Percentiles rank a stretch among this genome's conserved stretches.
Conservation (phyloP, 305 asterid species). For the Fraxinus greggii region DNA sequence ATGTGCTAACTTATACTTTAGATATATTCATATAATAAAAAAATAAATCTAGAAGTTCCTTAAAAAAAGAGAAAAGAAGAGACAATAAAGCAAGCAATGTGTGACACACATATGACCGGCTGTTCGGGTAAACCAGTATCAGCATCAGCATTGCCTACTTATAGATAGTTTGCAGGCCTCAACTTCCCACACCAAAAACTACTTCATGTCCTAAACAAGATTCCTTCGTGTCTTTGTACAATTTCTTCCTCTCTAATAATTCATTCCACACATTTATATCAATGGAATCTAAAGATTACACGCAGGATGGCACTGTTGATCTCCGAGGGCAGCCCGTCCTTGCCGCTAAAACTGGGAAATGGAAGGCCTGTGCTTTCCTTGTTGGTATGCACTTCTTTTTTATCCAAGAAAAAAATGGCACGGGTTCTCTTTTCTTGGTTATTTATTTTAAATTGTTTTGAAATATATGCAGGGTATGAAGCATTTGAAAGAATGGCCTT, state of each 20-base stretch:
- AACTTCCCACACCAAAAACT: conserved; percentile 23
- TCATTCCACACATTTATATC: not conserved
- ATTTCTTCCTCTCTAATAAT: not conserved
- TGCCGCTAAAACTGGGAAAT: conserved; percentile 67
- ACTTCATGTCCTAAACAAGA: conserved; percentile 18
- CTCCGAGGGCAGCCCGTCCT: conserved; percentile 63
- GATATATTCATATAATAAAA: not conserved
- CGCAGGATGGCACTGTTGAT: conserved; percentile 77
- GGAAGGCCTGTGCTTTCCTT: conserved; percentile 88
- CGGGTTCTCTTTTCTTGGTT: not conserved
- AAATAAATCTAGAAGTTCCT: not conserved
- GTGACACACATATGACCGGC: conserved; percentile 23
- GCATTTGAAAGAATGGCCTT: conserved; percentile 93
- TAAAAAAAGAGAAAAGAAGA: not conserved
- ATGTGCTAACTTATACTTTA: not conserved
- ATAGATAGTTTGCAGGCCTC: conserved; percentile 17
- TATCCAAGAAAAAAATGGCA: not conserved
- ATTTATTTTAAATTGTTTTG: no score
- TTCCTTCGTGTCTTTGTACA: conserved; percentile 16
- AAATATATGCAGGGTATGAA: conserved; percentile 52
- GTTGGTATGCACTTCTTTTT: conserved; percentile 41
- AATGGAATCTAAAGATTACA: conserved; percentile 58
- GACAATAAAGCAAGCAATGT: not conserved
- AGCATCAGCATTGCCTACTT: conserved; percentile 31
- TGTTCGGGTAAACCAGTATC: conserved; percentile 24